Conservation (phyloP, 768 basidiomycete genomes). For the Rubroboletus pulcherrimus region DNA sequence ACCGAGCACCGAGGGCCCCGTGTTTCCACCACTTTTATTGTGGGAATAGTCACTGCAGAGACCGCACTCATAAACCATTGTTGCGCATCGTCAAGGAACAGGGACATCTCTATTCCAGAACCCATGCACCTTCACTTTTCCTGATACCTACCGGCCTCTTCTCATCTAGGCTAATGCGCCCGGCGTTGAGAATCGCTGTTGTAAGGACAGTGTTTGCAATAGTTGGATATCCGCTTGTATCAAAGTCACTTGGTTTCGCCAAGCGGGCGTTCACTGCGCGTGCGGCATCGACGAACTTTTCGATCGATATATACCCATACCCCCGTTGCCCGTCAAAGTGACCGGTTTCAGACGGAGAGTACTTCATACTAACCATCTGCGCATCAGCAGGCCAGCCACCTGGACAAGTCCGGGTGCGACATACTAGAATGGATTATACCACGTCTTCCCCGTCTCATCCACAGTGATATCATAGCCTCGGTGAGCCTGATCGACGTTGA, state of each 20-base stretch:
- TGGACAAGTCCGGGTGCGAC: conserved; percentile 28
- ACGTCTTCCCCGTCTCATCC: conserved; percentile 80
- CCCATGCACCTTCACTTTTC: conserved; percentile 61
- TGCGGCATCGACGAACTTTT: conserved; percentile 86
- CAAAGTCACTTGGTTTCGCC: conserved; percentile 67
- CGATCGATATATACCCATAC: conserved; percentile 89
- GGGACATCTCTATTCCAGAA: conserved; percentile 51
- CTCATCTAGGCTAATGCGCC: conserved; percentile 87
- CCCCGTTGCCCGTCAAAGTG: conserved; percentile 94
- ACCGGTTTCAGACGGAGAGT: conserved; percentile 86
- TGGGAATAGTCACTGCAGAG: background rate
- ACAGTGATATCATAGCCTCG: conserved; percentile 88
- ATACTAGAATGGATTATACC: conserved; percentile 90
- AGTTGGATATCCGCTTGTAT: conserved; percentile 78
- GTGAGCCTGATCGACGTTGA: conserved; percentile 89
- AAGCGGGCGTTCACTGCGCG: conserved; percentile 71
- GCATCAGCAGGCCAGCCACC: conserved; percentile 6
- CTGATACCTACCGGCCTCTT: conserved; percentile 78
- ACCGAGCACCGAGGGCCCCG: background rate
- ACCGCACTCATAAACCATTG: conserved; percentile 10
- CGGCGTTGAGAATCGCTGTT: conserved; percentile 87
- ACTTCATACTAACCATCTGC: conserved; percentile 70
- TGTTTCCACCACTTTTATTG: background rate
- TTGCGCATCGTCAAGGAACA: conserved; percentile 5
- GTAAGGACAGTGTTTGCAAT: conserved; percentile 85